Percentiles rank a stretch among this genome's conserved stretches.
phyloP scores from a whole-genome alignment of 2,329 filamentous ascomycete species.

The Clonostachys chloroleuca region DNA sequence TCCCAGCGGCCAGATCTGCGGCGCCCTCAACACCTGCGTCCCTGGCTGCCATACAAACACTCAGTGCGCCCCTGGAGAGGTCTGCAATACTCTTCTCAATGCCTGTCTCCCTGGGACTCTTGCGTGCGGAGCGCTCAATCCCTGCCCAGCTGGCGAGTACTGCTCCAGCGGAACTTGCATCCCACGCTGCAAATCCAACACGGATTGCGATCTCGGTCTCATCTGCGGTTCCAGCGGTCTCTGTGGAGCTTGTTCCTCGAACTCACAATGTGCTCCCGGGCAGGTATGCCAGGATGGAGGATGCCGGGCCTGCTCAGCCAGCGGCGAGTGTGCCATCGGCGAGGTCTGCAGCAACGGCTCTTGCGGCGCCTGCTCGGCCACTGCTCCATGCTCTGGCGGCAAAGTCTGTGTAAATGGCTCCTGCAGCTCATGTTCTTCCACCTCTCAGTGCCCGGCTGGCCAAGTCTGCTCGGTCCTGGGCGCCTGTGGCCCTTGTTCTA shows the following conservation, averaged over 20 bases:
- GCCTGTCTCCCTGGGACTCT: too few species aligned
- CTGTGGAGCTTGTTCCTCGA: neutral
- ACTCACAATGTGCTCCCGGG: constrained; percentile 2
- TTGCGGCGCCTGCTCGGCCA: constrained; percentile 1
- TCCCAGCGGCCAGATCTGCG: constrained; percentile 5
- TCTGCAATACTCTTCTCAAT: too few species aligned
- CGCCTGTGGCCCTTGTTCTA: too few species aligned
- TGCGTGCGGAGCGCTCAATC: constrained; percentile 2
- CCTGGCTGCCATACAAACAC: too few species aligned
- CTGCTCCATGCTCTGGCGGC: constrained; percentile 1
- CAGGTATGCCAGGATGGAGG: neutral
- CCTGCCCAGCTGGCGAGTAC: constrained; percentile 1
- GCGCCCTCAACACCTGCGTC: neutral
- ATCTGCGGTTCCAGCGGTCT: too few species aligned
- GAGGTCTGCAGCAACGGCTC: constrained; percentile 6
- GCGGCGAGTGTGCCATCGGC: constrained; percentile 5
- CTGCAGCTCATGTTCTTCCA: too few species aligned
- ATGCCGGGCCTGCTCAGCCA: neutral
- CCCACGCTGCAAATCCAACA: constrained; percentile 1
- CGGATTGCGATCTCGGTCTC: too few species aligned
- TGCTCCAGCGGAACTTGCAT: constrained; percentile 4
- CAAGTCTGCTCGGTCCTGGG: too few species aligned
- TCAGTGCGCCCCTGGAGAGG: too few species aligned
- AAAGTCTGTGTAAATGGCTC: too few species aligned
- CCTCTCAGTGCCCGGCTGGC: too few species aligned